phyloP scores from a whole-genome alignment of 768 basidiomycete genomes.

The Strobilomyces dryophilus region DNA sequence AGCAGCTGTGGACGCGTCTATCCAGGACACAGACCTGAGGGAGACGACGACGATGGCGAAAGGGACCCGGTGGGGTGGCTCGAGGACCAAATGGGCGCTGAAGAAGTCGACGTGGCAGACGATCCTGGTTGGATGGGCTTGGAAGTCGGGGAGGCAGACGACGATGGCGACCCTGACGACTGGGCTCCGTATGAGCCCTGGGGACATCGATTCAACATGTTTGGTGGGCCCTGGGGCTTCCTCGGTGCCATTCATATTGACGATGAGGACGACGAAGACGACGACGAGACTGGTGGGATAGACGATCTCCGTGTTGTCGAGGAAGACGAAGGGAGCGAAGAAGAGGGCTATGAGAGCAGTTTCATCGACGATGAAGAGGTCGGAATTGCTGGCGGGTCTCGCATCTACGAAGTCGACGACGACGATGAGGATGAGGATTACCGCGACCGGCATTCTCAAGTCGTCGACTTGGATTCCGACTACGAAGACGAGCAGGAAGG shows the following conservation, averaged over 20 bases:
- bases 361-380: slow-evolving; percentile 50
- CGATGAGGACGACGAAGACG: slow-evolving; percentile 24
- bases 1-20: slow-evolving; percentile 58
- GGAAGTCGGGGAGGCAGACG: slow-evolving; percentile 32
- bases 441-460: not conserved
- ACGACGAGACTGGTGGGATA: slow-evolving; percentile 1
- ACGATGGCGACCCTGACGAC: slow-evolving; percentile 25
- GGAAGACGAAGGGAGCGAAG: slow-evolving; percentile 26
- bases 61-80: slow-evolving; percentile 31
- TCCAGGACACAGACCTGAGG: slow-evolving; percentile 41
- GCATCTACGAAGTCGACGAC: slow-evolving; percentile 23
- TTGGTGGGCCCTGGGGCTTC: slow-evolving; percentile 17
- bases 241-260: slow-evolving; percentile 17
- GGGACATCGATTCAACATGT: slow-evolving; percentile 12
- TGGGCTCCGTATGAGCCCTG: slow-evolving; percentile 18
- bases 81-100: slow-evolving; percentile 37
- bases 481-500: slow-evolving; percentile 4
- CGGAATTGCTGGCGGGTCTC: slow-evolving; percentile 2
- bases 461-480: slow-evolving; percentile 10
- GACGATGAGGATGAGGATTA: slow-evolving; percentile 12
- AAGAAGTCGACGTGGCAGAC: slow-evolving; percentile 27
- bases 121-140: slow-evolving; percentile 33
- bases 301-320: slow-evolving; percentile 3
- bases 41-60: slow-evolving; percentile 23
- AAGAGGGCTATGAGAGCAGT: slow-evolving; percentile 47